Conservation (phyloP, 2,329 filamentous ascomycete species). For the Ophiostoma quercus region DNA sequence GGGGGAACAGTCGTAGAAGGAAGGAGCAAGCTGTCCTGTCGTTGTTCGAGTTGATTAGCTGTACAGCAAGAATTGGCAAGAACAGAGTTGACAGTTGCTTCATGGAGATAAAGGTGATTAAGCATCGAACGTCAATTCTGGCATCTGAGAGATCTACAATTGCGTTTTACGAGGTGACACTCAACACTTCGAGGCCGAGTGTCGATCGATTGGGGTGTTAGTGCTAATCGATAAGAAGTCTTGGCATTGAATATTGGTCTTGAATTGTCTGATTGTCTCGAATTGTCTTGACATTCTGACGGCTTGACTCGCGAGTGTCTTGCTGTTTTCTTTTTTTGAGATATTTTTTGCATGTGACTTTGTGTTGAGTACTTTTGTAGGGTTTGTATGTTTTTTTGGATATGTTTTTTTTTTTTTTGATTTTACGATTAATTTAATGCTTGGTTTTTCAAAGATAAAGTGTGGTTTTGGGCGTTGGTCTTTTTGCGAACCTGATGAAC, state of each 20-base stretch:
- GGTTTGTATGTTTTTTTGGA: no score
- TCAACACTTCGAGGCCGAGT: neutral
- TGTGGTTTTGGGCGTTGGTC: no score
- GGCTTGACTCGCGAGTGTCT: neutral
- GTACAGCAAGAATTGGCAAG: no score
- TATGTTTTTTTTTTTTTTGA: no score
- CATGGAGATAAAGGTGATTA: neutral
- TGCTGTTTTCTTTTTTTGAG: neutral
- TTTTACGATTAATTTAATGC: no score
- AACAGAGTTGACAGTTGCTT: neutral
- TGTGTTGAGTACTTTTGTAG: no score
- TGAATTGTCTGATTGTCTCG: neutral
- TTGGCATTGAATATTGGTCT: neutral
- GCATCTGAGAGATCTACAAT: no score
- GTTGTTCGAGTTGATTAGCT: neutral
- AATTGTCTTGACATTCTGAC: neutral
- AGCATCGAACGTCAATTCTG: neutral
- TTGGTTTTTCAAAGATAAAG: no score
- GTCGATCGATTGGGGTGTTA: constrained; percentile 8
- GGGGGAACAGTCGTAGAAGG: neutral
- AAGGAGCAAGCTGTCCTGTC: neutral
- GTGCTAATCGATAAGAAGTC: constrained; percentile 4
- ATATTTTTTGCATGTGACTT: neutral
- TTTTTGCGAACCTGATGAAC: no score
- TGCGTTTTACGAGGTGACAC: neutral